A percentile compares a stretch with the other conserved stretches of the same genome.
phyloP scores from a whole-genome alignment of 2,329 filamentous ascomycete genomes.

The Talaromyces marneffei region DNA sequence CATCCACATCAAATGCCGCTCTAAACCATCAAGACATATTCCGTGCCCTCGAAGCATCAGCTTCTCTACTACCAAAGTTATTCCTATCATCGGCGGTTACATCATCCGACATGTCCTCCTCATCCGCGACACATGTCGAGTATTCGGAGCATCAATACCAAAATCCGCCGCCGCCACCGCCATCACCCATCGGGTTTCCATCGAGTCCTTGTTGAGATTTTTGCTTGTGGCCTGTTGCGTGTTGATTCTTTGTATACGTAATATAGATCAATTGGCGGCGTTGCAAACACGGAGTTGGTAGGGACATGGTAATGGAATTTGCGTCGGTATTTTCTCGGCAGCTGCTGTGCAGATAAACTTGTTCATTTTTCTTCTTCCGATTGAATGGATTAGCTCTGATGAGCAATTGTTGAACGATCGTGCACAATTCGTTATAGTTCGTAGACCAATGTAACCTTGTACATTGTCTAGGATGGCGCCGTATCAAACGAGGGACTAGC shows the following conservation, averaged over 20 bases:
- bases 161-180: constrained; percentile 27
- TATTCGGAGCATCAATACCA: constrained; percentile 7
- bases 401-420: no score
- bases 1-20: constrained; percentile 11
- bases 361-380: neutral
- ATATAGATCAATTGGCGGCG: constrained; percentile 6
- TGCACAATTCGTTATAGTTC: neutral
- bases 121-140: constrained; percentile 1
- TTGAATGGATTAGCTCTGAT: neutral
- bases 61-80: constrained; percentile 27
- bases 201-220: neutral
- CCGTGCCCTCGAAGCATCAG: constrained; percentile 33
- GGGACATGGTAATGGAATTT: neutral
- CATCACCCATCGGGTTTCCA: constrained; percentile 25
- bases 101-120: neutral
- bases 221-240: neutral
- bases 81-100: constrained; percentile 1
- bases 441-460: neutral
- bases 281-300: neutral
- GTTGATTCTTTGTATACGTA: neutral
- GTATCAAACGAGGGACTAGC: neutral
- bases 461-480: neutral
- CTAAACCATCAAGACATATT: constrained; percentile 34
- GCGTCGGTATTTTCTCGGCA: constrained; percentile 3
- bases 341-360: neutral